Percentiles rank a stretch among this genome's conserved stretches.
Evolutionary conservation across 148 eudicot genomes (phyloP).

Genomic region (Heliosperma pusillum): DNA sequence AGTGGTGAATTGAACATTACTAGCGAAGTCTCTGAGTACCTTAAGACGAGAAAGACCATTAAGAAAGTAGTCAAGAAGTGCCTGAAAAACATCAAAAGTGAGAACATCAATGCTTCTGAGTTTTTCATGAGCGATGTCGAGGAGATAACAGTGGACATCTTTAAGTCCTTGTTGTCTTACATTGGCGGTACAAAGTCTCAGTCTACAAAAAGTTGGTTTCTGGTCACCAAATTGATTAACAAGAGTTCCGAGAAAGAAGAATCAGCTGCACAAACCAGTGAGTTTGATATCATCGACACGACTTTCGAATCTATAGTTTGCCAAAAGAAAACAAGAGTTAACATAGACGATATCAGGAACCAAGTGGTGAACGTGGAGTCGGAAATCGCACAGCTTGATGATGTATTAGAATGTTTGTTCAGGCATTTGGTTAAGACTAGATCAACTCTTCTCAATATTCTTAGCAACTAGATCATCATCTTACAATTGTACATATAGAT

Average conservation of each 20-base stretch:
- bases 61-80: constrained; percentile 29
- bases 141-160: constrained; percentile 13
- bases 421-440: constrained; percentile 24
- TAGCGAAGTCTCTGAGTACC: constrained; percentile 11
- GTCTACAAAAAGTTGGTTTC: constrained; percentile 11
- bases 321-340: constrained; percentile 10
- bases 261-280: background rate
- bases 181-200: constrained; percentile 11
- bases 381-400: constrained; percentile 19
- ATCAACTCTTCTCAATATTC: constrained; percentile 23
- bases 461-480: constrained; percentile 12
- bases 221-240: constrained; percentile 8
- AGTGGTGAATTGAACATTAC: constrained; percentile 21
- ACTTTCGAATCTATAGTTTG: background rate
- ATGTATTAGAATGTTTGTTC: constrained; percentile 8
- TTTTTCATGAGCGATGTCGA: constrained; percentile 18
- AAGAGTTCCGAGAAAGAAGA: constrained; percentile 1
- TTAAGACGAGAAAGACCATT: constrained; percentile 15
- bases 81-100: constrained; percentile 19
- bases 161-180: constrained; percentile 21
- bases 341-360: background rate
- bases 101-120: background rate
- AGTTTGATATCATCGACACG: constrained; percentile 14
- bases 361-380: constrained; percentile 23
- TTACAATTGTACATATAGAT: constrained; percentile 4